These are phyloP conservation scores for Spatholobus suberectus DNA, from an alignment of 306 rosid genomes.

Conservation along the genomic window DNA sequence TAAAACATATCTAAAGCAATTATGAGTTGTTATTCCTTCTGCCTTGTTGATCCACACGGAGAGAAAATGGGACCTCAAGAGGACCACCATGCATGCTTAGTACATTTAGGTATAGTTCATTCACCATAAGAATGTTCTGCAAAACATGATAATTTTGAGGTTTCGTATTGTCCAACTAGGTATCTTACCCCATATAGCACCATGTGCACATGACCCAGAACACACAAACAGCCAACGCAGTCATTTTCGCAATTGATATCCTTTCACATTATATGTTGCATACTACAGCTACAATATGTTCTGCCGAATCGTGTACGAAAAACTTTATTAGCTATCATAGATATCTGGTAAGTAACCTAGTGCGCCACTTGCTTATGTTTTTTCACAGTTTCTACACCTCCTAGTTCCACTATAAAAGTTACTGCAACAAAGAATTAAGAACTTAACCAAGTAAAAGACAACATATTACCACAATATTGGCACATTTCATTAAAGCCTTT, in stretches of 20 bases:
- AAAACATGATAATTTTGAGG: constrained; percentile 12
- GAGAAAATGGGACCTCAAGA: not conserved
- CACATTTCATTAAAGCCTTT: not conserved
- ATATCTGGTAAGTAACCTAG: not conserved
- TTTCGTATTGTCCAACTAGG: not conserved
- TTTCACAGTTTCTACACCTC: constrained; percentile 1
- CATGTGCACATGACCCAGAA: constrained; percentile 41
- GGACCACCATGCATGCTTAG: not conserved
- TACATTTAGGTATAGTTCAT: constrained; percentile 18
- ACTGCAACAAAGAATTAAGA: not conserved
- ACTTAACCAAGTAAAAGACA: constrained; percentile 31
- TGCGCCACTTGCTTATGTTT: not conserved
- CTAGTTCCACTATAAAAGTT: not conserved
- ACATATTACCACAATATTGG: not conserved
- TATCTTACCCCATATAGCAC: not conserved
- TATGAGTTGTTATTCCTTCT: not conserved
- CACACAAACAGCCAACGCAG: constrained; percentile 32
- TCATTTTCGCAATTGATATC: constrained; percentile 41
- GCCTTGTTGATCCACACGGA: constrained; percentile 12
- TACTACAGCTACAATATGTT: not conserved
- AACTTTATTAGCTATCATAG: not conserved
- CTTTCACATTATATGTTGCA: constrained; percentile 8
- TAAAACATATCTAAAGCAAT: not conserved
- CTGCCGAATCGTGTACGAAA: constrained; percentile 14
- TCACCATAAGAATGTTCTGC: constrained; percentile 6